Conservation (phyloP, 1,139 yeast genomes). For the Sugiyamaella castrensis region DNA sequence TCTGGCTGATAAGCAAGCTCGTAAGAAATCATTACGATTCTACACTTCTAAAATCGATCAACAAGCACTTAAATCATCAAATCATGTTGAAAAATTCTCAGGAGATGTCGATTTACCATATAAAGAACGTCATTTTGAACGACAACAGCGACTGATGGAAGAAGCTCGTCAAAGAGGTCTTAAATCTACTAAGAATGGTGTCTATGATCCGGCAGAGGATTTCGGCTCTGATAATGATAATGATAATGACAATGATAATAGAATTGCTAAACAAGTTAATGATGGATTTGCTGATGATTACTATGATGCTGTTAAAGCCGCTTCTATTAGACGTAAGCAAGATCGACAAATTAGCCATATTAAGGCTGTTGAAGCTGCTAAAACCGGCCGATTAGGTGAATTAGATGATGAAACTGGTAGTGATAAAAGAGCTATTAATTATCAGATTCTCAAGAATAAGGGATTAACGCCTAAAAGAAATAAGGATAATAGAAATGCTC, state of each 20-base stretch:
- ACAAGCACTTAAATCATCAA: constrained; percentile 49
- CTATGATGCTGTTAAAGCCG: constrained; percentile 51
- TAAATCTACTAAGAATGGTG: constrained; percentile 50
- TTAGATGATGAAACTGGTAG: constrained; percentile 60
- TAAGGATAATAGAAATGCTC: constrained; percentile 90
- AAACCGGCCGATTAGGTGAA: constrained; percentile 78
- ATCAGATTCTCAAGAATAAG: constrained; percentile 89
- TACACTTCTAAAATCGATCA: constrained; percentile 96
- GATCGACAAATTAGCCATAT: constrained; percentile 64
- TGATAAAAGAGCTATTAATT: constrained; percentile 93
- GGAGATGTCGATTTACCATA: constrained; percentile 96
- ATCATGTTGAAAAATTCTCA: constrained; percentile 54
- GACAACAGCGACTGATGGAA: constrained; percentile 80
- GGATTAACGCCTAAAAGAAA: constrained; percentile 91
- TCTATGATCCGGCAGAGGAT: constrained; percentile 52
- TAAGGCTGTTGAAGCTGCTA: constrained; percentile 73
- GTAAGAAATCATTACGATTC: constrained; percentile 85
- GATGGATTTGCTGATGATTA: constrained; percentile 43
- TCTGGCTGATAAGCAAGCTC: constrained; percentile 75
- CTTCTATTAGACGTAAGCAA: constrained; percentile 48
- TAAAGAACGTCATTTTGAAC: constrained; percentile 80
- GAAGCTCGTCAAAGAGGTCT: constrained; percentile 87
- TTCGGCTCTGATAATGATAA: constrained; percentile 45
- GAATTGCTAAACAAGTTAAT: constrained; percentile 37
- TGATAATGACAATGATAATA: constrained; percentile 20